These are phyloP conservation scores for Larix kaempferi DNA, from an alignment of 75 land plant genomes.

Conservation along the genomic window DNA sequence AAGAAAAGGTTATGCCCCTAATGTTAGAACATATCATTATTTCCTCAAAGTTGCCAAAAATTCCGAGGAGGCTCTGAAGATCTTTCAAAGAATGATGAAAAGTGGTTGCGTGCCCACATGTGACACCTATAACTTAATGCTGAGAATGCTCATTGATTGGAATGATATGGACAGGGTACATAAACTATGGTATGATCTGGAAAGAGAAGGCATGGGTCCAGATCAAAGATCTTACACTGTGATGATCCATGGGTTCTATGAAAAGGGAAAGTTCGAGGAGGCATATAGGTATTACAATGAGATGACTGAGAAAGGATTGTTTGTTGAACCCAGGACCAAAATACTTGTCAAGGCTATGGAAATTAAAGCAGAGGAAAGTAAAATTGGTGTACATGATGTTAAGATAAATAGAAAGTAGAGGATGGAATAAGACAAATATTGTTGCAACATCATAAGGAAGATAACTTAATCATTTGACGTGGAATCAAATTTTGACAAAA, in stretches of 20 bases:
- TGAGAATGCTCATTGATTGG: constrained; percentile 44
- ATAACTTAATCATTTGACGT: too few relatives aligned
- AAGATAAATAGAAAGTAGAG: background rate
- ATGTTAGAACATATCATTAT: constrained; percentile 44
- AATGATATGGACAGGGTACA: constrained; percentile 17
- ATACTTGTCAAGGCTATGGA: constrained; percentile 41
- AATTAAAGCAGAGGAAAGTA: constrained; percentile 17
- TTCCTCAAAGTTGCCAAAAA: constrained; percentile 28
- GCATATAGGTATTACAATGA: constrained; percentile 24
- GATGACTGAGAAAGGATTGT: constrained; percentile 55
- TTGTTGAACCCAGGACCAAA: constrained; percentile 50
- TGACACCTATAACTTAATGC: constrained; percentile 47
- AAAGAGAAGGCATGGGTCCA: constrained; percentile 46
- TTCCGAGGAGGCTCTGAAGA: constrained; percentile 32
- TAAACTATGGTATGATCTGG: constrained; percentile 43
- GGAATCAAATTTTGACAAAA: too few relatives aligned
- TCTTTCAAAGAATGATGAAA: constrained; percentile 42
- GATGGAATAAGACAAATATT: too few relatives aligned
- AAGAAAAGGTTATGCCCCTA: constrained; percentile 37
- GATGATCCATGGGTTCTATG: constrained; percentile 54
- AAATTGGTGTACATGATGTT: background rate
- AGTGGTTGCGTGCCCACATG: constrained; percentile 34
- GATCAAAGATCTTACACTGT: constrained; percentile 60
- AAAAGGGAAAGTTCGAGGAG: constrained; percentile 34
- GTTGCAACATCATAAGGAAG: too few relatives aligned